phyloP scores from a whole-genome alignment of 192 early-diverging fungal species.

The Linnemannia elongata region DNA sequence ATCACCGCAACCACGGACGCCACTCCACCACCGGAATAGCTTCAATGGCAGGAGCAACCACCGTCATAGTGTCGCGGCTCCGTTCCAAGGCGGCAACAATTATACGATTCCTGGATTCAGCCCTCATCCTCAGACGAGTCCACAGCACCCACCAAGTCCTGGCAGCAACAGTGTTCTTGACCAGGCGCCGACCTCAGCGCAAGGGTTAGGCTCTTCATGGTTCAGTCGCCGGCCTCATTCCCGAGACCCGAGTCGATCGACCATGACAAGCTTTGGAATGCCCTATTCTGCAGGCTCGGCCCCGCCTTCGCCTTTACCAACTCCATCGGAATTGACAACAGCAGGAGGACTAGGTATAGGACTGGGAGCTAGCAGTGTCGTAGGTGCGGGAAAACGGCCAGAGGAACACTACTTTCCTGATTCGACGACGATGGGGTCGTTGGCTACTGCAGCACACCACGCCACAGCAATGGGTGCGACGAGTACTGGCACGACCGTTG shows the following conservation, averaged over 20 bases:
- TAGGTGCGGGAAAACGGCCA: background rate
- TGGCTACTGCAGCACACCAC: background rate
- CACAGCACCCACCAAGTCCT: conserved; percentile 6
- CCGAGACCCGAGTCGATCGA: conserved; percentile 23
- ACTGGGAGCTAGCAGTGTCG: background rate
- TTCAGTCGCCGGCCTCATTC: conserved; percentile 21
- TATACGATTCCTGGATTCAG: conserved; percentile 29
- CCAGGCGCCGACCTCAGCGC: conserved; percentile 11
- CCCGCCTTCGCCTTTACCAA: background rate
- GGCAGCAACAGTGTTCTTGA: background rate
- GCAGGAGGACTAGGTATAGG: background rate
- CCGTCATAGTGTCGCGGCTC: conserved; percentile 17
- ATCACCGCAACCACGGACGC: background rate
- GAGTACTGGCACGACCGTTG: background rate
- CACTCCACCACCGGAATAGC: conserved; percentile 7
- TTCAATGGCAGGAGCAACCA: background rate
- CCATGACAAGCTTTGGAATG: conserved; percentile 16
- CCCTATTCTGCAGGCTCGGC: background rate
- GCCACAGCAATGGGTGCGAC: background rate
- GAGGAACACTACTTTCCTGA: background rate
- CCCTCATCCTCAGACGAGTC: background rate
- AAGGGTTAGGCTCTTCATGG: conserved; percentile 8
- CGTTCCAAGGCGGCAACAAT: conserved; percentile 30
- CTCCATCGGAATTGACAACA: background rate
- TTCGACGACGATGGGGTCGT: background rate